Evolutionary conservation across 139 green algal species (phyloP).

Genomic region (Closterium sp.): DNA sequence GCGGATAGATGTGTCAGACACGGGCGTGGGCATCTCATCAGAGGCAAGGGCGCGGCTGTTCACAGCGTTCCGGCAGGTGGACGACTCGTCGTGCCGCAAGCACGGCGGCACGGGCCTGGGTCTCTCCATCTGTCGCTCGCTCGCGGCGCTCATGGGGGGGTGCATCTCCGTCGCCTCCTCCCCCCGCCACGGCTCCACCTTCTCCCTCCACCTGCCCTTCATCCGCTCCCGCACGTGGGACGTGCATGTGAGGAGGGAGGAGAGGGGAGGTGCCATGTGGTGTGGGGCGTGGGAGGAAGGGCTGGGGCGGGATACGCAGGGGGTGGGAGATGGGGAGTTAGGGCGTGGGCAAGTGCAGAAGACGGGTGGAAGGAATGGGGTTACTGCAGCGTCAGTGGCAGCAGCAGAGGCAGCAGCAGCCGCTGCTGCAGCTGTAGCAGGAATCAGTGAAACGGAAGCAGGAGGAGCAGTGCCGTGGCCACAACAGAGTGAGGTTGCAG

Average conservation of each 20-base stretch:
- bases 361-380: too few species aligned
- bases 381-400: background rate
- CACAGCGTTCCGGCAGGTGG: slow-evolving; percentile 56
- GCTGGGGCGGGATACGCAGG: background rate
- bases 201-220: background rate
- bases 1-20: slow-evolving; percentile 59
- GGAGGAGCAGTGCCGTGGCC: background rate
- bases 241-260: background rate
- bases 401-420: background rate
- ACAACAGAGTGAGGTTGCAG: background rate
- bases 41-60: slow-evolving; percentile 49
- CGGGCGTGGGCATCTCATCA: slow-evolving; percentile 61
- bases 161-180: background rate
- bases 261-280: background rate
- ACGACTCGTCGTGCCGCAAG: slow-evolving; percentile 65
- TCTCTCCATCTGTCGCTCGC: slow-evolving; percentile 40
- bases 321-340: background rate
- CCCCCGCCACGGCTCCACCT: background rate
- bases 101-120: slow-evolving; percentile 74
- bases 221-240: background rate
- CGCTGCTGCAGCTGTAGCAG: background rate
- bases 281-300: background rate
- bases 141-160: slow-evolving; percentile 5
- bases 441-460: background rate
- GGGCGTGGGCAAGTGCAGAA: background rate